Percentiles rank a stretch among this genome's conserved stretches.
Evolutionary conservation across 805 yeast genomes (phyloP).

Genomic region (Candida stauntonica): DNA sequence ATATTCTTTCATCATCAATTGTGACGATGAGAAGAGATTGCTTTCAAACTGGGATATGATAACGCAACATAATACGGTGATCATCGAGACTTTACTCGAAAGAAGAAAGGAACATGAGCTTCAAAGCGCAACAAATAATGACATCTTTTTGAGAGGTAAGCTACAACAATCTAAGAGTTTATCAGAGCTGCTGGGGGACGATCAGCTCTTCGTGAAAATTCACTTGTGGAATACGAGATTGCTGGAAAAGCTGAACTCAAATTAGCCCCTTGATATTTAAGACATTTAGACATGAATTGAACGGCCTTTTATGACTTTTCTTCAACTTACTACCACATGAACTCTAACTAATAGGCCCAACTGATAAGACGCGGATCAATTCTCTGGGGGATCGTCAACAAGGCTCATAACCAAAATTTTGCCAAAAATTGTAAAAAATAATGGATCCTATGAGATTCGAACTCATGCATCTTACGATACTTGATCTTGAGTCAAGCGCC

Average conservation of each 20-base stretch:
- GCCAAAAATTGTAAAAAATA: conserved; percentile 8
- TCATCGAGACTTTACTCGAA: conserved; percentile 37
- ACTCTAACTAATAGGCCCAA: too few species aligned
- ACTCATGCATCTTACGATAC: conserved; percentile 23
- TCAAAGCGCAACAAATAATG: conserved; percentile 32
- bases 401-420: neutral
- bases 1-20: conserved; percentile 54
- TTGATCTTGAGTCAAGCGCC: conserved; percentile 24
- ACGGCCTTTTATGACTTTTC: neutral
- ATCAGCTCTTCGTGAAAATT: conserved; percentile 47
- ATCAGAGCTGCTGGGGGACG: conserved; percentile 51
- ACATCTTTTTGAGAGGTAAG: conserved; percentile 52
- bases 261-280: neutral
- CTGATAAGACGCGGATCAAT: too few species aligned
- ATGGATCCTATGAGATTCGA: conserved; percentile 21
- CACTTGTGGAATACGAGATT: conserved; percentile 63
- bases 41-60: conserved; percentile 54
- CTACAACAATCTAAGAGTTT: conserved; percentile 52
- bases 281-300: neutral
- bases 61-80: conserved; percentile 34
- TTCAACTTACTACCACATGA: too few species aligned
- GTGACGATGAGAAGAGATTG: conserved; percentile 49
- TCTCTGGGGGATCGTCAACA: neutral
- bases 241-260: conserved; percentile 30
- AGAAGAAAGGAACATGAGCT: conserved; percentile 27